Base-by-base conservation (phyloP, 306 rosid genomes). In the Prunus dulcis region DNA sequence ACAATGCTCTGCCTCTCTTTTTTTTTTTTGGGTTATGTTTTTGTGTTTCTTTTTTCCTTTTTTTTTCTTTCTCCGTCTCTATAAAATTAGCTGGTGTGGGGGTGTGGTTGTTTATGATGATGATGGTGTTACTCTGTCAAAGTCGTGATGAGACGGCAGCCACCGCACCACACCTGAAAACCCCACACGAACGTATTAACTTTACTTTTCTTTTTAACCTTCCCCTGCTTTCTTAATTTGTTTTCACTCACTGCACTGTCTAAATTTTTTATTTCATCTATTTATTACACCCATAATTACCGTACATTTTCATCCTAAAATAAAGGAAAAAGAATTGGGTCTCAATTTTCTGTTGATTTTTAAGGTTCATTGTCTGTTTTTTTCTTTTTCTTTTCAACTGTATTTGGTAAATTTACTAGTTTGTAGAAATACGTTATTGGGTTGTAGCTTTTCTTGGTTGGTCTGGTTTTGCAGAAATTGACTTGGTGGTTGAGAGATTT, bases 121-220 rank as follows among this genome's bases (percentile, higher is more conserved):
- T 19, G 43, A 55, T 65, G 77, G 34, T 52, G 71, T 50, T 53
- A 77, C 67, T 13, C 74, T 81, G 88, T 78, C 78, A 70, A 73
- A 80, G 73, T 69, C 41, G 46, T n/a, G 52, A 41, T 22, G 75
- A 46, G 83, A 71, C 69, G 82, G 58, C 64, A 32, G 63, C 68
- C 78, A 73, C 19, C 51, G 46, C 81, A 20, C 78, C 71, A 45
- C 66, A 23, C 71, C 73, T 61, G 58, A 47, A 60, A 73, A 58
- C 84, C 71, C 56, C 81, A 67, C 60, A 64, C 43, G 49, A 67
- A 55, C 53, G 66, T 61, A 60, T 80, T 67, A 67, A 64, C 71
- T 45, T 28, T 57, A 20, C 50, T 23, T 28, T 58, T 38, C 19
- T 46, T 46, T 63, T 64, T 41, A 23, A 76, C 56, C 63, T 76